Percentiles rank a stretch among this genome's conserved stretches.
Conservation (phyloP, 2,329 filamentous ascomycete species). For the Penicillium sp. region DNA sequence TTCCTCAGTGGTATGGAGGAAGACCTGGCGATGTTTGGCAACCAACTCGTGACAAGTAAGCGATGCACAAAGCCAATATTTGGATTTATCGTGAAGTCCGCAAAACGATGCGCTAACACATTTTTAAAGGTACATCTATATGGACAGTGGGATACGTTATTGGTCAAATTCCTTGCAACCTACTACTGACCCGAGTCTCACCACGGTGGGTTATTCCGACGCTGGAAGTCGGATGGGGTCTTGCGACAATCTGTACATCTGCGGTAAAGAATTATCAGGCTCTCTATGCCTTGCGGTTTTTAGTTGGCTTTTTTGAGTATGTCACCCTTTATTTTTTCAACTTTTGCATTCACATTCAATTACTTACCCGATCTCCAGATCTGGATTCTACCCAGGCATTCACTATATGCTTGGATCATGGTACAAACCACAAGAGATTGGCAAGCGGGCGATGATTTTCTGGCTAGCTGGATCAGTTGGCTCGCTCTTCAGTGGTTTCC, state of each 20-base stretch:
- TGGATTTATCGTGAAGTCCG: neutral
- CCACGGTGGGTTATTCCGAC: slow-evolving; percentile 47
- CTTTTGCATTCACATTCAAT: neutral
- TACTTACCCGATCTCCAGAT: slow-evolving; percentile 2
- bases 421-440: slow-evolving; percentile 28
- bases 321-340: neutral
- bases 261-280: slow-evolving; percentile 25
- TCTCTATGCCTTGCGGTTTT: slow-evolving; percentile 26
- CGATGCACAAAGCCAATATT: neutral
- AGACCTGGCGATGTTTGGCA: slow-evolving; percentile 38
- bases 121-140: slow-evolving; percentile 29
- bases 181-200: slow-evolving; percentile 48
- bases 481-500: slow-evolving; percentile 25
- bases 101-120: neutral
- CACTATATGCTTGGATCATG: slow-evolving; percentile 30
- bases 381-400: slow-evolving; percentile 28
- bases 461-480: slow-evolving; percentile 24
- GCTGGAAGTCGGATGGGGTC: slow-evolving; percentile 38
- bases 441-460: slow-evolving; percentile 27
- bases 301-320: slow-evolving; percentile 33
- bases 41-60: slow-evolving; percentile 38
- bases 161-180: slow-evolving; percentile 46
- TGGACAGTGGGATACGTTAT: slow-evolving; percentile 53
- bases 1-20: slow-evolving; percentile 42
- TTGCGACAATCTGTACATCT: slow-evolving; percentile 23